Evolutionary conservation across 2,329 filamentous ascomycete species (phyloP).

Genomic region (Arthrocladium fulminans): DNA sequence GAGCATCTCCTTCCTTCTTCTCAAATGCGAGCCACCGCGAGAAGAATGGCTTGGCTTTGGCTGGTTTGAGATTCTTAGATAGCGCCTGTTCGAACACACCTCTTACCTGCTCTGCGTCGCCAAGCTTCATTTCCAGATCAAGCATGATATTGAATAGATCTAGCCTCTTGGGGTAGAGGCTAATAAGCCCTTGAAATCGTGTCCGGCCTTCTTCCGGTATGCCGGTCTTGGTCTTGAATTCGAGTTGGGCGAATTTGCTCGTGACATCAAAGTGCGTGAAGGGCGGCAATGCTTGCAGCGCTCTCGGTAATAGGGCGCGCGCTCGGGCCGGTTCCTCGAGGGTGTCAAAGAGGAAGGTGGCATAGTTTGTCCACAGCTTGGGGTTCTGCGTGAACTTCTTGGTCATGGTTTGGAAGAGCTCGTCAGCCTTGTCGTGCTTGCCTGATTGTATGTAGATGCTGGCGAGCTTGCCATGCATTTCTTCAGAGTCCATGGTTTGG

Average conservation of each 20-base stretch:
- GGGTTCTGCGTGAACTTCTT: conserved; percentile 79
- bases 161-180: conserved; percentile 76
- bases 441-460: conserved; percentile 92
- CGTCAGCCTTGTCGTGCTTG: conserved; percentile 77
- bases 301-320: conserved; percentile 69
- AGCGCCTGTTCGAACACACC: conserved; percentile 73
- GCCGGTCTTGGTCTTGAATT: conserved; percentile 75
- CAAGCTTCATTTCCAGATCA: conserved; percentile 64
- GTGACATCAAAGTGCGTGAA: conserved; percentile 65
- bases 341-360: conserved; percentile 77
- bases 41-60: conserved; percentile 80
- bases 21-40: conserved; percentile 89
- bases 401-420: conserved; percentile 73
- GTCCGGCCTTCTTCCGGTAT: conserved; percentile 87
- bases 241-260: conserved; percentile 79
- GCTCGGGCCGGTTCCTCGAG: conserved; percentile 61
- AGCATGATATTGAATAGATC: conserved; percentile 90
- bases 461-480: conserved; percentile 78
- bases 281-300: conserved; percentile 69
- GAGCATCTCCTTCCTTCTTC: conserved; percentile 57
- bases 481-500: conserved; percentile 84
- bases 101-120: conserved; percentile 53
- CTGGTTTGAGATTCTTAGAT: conserved; percentile 60
- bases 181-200: conserved; percentile 80
- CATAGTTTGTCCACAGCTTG: conserved; percentile 88